phyloP scores from a whole-genome alignment of 163 green algal genomes.

The Chlorella variabilis region DNA sequence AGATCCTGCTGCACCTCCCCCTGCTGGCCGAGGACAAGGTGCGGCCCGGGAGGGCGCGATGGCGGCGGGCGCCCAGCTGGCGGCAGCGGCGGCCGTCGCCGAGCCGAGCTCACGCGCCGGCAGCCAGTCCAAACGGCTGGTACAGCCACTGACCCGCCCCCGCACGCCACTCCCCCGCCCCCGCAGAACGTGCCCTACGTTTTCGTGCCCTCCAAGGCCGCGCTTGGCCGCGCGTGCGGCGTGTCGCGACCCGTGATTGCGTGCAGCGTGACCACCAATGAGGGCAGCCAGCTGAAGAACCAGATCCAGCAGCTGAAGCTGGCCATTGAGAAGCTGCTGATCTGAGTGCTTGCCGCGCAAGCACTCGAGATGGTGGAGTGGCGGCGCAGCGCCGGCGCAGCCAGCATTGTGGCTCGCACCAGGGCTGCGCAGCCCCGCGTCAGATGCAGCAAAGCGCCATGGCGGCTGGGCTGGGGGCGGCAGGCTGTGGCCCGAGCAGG shows the following conservation, averaged over 20 bases:
- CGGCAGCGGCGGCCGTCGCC: not conserved
- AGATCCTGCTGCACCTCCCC: slow-evolving; percentile 99
- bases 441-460: too few species aligned
- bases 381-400: too few species aligned
- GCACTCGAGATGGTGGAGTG: too few species aligned
- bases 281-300: slow-evolving; percentile 96
- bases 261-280: slow-evolving; percentile 95
- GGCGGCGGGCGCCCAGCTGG: not conserved
- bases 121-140: not conserved
- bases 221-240: slow-evolving; percentile 95
- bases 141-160: not conserved
- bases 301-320: slow-evolving; percentile 97
- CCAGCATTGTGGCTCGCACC: too few species aligned
- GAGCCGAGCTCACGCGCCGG: too few species aligned
- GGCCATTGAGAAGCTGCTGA: slow-evolving; percentile 95
- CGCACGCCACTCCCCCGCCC: slow-evolving; percentile 15
- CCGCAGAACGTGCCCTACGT: slow-evolving; percentile 94
- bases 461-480: too few species aligned
- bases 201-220: slow-evolving; percentile 97
- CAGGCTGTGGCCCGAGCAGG: too few species aligned
- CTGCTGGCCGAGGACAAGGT: slow-evolving; percentile 99
- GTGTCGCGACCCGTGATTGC: slow-evolving; percentile 96
- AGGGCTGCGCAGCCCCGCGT: too few species aligned
- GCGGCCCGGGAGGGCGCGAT: not conserved
- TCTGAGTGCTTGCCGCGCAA: slow-evolving; percentile 25